Base-by-base conservation (phyloP, 2,329 filamentous ascomycete genomes). In the Trichoderma hamatum region DNA sequence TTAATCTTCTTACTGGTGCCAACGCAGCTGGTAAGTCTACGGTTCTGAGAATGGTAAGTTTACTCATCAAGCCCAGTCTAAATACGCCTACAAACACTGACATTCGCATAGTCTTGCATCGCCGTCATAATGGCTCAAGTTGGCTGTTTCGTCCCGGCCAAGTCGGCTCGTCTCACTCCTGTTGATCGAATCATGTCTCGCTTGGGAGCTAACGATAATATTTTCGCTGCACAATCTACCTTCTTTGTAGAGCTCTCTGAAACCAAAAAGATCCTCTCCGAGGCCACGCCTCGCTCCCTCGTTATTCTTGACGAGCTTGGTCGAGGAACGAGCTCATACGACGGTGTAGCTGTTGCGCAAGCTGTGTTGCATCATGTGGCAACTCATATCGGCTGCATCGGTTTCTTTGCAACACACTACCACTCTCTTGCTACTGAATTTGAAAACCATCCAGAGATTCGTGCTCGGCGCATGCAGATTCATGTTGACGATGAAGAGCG, bases 171-270 rank as follows among this genome's bases (percentile, higher is more conserved):
- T 3, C 85, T 99, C 55, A 98, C 95, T 0, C 95, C 96, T 0
- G 89, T 97, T 3, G 96, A 99, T 78, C 92, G 96, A 67, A 98
- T 99, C 83, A 99, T 99, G 96, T 98, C 95, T 11, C 93, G 96
- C 56, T 88, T 99, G 0, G 96, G 96, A 11, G 96, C 96, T 59
- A 97, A 98, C 76, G 96, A 99, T 87, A 98, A 98, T 80, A 99
- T 99, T 75, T 98, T 99, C 77, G 96, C 95, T 1, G 93, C 95
- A 0, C 96, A 99, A 79, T 97, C 93, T 16, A 99, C 96, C 2
- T 99, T 99, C 84, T 98, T 99, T 76, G 95, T 99, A 32, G 96
- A 99, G 80, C 84, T 99, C 2, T 94, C 94, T 0, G 96, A 99
- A 79, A 99, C 96, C 0, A 97, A 98, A 83, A 98, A 98, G 84